phyloP scores from a whole-genome alignment of 2,329 filamentous ascomycete species.

The Botrytis sinoallii region DNA sequence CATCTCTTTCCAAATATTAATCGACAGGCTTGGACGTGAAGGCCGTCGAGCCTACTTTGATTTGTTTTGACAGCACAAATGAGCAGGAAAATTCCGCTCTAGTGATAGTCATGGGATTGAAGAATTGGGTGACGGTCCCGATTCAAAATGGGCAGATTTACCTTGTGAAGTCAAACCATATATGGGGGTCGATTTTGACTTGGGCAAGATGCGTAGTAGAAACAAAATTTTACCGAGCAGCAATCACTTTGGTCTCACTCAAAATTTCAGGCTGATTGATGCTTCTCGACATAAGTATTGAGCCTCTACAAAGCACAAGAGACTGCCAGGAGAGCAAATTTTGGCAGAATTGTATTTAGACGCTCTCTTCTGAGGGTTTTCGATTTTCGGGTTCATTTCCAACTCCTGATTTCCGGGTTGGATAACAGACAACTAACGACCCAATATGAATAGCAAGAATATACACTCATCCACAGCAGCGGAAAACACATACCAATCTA shows the following conservation, averaged over 20 bases:
- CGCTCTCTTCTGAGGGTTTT: not conserved
- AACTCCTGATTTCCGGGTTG: too few relatives aligned
- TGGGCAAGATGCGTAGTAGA: too few relatives aligned
- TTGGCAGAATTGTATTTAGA: too few relatives aligned
- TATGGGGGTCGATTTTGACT: too few relatives aligned
- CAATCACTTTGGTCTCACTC: too few relatives aligned
- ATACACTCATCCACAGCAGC: not conserved
- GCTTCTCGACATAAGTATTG: too few relatives aligned
- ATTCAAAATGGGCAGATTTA: not conserved
- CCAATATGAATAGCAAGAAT: not conserved
- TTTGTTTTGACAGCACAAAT: not conserved
- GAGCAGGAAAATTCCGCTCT: rapidly evolving
- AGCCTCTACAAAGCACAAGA: too few relatives aligned
- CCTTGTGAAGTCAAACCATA: rapidly evolving
- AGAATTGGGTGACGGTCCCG: not conserved
- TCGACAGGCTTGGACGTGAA: not conserved
- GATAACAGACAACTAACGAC: too few relatives aligned
- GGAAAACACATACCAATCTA: too few relatives aligned
- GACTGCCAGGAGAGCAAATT: too few relatives aligned
- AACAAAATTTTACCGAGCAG: too few relatives aligned
- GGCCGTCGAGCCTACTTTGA: not conserved
- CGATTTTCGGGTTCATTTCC: not conserved
- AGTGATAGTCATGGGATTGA: not conserved
- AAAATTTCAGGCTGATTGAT: too few relatives aligned
- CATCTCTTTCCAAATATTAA: not conserved